Percentiles rank a stretch among this genome's conserved stretches.
These are phyloP conservation scores for Claviceps purpurea DNA, from an alignment of 2,329 filamentous ascomycete genomes.

Conservation along the genomic window DNA sequence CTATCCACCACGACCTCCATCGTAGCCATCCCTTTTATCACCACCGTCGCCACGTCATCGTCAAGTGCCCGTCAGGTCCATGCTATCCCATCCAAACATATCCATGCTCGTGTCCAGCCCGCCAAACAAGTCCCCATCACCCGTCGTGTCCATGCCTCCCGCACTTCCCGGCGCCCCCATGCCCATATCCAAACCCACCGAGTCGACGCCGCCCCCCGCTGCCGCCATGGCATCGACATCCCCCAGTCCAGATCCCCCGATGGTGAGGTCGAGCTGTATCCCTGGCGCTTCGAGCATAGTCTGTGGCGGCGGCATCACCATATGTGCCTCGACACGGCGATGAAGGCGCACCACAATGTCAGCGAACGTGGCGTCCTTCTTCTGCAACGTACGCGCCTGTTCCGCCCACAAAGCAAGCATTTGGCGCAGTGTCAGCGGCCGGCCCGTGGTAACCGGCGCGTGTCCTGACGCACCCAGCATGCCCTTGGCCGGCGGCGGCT, in stretches of 20 bases:
- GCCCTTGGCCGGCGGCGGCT: constrained; percentile 17
- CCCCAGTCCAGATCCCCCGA: constrained; percentile 23
- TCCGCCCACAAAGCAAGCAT: constrained; percentile 45
- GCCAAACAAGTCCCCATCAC: constrained; percentile 27
- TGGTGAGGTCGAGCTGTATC: constrained; percentile 27
- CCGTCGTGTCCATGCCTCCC: constrained; percentile 17
- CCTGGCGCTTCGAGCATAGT: constrained; percentile 29
- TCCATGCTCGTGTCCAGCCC: constrained; percentile 28
- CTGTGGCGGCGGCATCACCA: constrained; percentile 30
- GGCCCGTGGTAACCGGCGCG: constrained; percentile 26
- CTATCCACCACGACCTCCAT: no score
- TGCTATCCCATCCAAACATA: constrained; percentile 27
- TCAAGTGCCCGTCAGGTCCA: constrained; percentile 17
- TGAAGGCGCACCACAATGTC: constrained; percentile 51
- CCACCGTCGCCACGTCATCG: background rate
- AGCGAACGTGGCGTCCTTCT: constrained; percentile 41
- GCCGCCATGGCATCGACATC: constrained; percentile 31
- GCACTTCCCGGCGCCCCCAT: constrained; percentile 24
- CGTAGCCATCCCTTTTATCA: no score
- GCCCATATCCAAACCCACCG: constrained; percentile 31
- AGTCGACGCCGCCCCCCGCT: constrained; percentile 28
- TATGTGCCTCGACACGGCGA: constrained; percentile 51
- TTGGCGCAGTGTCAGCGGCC: constrained; percentile 43
- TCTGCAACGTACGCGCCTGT: constrained; percentile 41
- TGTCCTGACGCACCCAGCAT: constrained; percentile 23